Evolutionary conservation across 2,329 filamentous ascomycete species (phyloP), one percentile per base, ranked within the genome.

Genomic region (Fusarium solani-melongenae): DNA sequence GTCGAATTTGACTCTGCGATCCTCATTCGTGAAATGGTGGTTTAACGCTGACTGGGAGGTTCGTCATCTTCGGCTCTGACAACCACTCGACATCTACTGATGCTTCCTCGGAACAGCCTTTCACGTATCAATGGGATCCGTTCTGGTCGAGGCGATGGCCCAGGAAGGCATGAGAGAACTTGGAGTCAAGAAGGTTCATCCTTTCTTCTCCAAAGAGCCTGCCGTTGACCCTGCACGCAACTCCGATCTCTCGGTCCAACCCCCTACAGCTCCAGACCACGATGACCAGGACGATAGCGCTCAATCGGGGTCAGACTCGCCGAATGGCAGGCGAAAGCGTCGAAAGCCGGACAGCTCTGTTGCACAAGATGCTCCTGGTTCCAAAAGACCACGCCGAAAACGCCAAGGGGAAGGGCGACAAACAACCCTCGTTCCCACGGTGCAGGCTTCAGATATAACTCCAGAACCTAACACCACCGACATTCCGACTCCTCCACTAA

Each of bases 151-250:
- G 75, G 82, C 79, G 57, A 89, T 89, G 88, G 81, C 81, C 71
- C 82, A 82, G 63, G 81, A 82, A 77, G 81, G 78, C 64, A 71
- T 80, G 61, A 78, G 76, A 68, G 83, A 82, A 63, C 76, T 79
- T 11, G 69, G 77, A 41, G 74, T 78, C 27, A 86, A 84, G 76
- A 88, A 87, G 72, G 76, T 90, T 39, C 89, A 90, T 73, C 88
- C 89, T 20, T 89, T 90, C 80, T 90, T 90, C 76, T 76, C 81
- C 41, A 82, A 80, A 64, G 65, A 55, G 8, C 66, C 78, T 53
- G 27, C 65, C 22, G 62, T 66, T 31, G 67, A 73, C 12, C 36
- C 58, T 36, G 31, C 66, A 34, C 22, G 53, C n/a, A 33, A 60
- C n/a, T 51, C 71, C 10, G 62, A 57, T n/a, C 31, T 51, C 22